Conservation (phyloP, 1,139 yeast species). For the Wickerhamomyces sp. region DNA sequence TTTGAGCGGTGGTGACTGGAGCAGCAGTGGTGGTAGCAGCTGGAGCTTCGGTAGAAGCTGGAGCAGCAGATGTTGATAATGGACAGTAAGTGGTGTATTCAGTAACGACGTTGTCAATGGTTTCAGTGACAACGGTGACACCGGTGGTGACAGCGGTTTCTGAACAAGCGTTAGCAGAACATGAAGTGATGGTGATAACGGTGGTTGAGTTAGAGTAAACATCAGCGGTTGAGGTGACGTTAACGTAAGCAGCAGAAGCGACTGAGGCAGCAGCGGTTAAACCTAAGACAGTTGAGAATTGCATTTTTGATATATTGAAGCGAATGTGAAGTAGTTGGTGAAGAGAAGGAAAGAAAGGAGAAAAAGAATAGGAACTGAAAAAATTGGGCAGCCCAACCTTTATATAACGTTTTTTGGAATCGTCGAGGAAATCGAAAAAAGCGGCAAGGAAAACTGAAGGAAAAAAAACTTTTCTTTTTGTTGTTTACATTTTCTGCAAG, state of each 20-base stretch:
- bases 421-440: neutral
- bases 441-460: neutral
- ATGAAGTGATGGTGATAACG: conserved; percentile 38
- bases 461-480: neutral
- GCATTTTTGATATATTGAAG: conserved; percentile 21
- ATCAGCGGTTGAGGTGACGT: conserved; percentile 21
- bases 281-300: conserved; percentile 23
- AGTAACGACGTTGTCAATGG: conserved; percentile 19
- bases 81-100: conserved; percentile 35
- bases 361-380: neutral
- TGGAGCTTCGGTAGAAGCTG: conserved; percentile 11
- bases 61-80: conserved; percentile 14
- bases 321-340: conserved; percentile 18
- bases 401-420: neutral
- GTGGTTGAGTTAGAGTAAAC: conserved; percentile 17
- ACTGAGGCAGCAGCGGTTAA: conserved; percentile 23
- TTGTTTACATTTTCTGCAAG: neutral
- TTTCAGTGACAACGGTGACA: conserved; percentile 33
- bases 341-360: neutral
- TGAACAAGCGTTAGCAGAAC: conserved; percentile 32
- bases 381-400: neutral
- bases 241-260: conserved; percentile 24
- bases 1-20: conserved; percentile 9
- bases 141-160: conserved; percentile 34
- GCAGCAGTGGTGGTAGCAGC: conserved; percentile 11